Conservation (phyloP, 192 early-diverging fungal species). For the Coemansia sp. region DNA sequence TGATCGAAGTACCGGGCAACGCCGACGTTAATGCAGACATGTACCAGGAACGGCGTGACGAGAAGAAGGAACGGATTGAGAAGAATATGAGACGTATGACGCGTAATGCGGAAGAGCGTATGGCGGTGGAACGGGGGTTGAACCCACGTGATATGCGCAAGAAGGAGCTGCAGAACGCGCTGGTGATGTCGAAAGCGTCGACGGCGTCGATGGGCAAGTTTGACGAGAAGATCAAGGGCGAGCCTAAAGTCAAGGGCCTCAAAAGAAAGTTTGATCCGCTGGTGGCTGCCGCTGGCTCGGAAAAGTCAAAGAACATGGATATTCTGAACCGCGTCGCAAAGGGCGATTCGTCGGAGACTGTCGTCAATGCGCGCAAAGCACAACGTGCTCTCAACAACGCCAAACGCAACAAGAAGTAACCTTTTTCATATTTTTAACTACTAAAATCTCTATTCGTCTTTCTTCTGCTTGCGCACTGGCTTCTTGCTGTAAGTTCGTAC, state of each 20-base stretch:
- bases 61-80: conserved; percentile 83
- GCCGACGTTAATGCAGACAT: conserved; percentile 86
- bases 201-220: conserved; percentile 94
- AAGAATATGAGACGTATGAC: conserved; percentile 87
- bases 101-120: conserved; percentile 82
- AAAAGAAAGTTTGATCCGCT: conserved; percentile 70
- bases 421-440: conserved; percentile 40
- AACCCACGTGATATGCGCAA: conserved; percentile 65
- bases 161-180: conserved; percentile 66
- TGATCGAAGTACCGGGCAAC: conserved; percentile 85
- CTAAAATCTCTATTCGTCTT: background rate
- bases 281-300: conserved; percentile 61
- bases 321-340: conserved; percentile 69
- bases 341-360: conserved; percentile 37
- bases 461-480: too few relatives aligned
- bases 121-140: conserved; percentile 57
- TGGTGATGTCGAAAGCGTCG: conserved; percentile 74
- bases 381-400: conserved; percentile 48
- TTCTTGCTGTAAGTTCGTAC: conserved; percentile 60
- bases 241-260: conserved; percentile 80
- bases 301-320: conserved; percentile 68
- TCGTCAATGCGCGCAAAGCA: conserved; percentile 54
- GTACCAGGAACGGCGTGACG: conserved; percentile 72
- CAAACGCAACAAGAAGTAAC: conserved; percentile 35
- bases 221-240: conserved; percentile 76